Evolutionary conservation across 495 filamentous ascomycete species (phyloP), one percentile per base, ranked within the genome.

Genomic region (Podospora pseudocomata): DNA sequence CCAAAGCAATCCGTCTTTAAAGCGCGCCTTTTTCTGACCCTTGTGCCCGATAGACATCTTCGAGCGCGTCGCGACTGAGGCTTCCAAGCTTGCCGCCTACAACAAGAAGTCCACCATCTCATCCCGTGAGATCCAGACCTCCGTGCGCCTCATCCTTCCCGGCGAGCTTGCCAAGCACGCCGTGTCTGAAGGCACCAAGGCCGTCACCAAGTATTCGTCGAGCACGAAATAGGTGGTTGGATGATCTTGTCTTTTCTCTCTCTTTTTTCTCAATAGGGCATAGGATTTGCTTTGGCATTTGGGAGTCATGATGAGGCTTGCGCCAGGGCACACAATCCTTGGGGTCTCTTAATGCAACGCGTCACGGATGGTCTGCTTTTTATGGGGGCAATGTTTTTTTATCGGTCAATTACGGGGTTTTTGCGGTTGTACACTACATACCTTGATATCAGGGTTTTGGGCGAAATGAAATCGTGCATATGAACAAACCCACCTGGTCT

Each of bases 81-180:
- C 95, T 57, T 97, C 93, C 79, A 99, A 99, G 90, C 89, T 99
- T 60, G 95, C 95, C 73, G 96, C 95, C 65, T 99, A 99, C 87
- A 99, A 99, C 90, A 99, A 99, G 91, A 99, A 99, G 87, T 97
- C 94, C 59, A 99, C 95, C 82, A 99, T 99, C 85, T 98, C 95
- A 27, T 97, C 94, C 70, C 90, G 95, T 79, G 95, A 99, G 85
- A 99, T 99, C 79, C 95, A 99, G 88, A 99, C 95, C 73, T 99
- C 95, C 84, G 95, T 99, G 72, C 90, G 95, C 68, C 89, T 99
- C 57, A 99, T 99, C 81, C 92, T 99, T 20, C 95, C 95, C 55
- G 95, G 95, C 81, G 95, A 99, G 86, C 87, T 99, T 67, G 95
- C 95, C 79, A 99, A 99, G 90, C 95, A 99, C 83, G 95, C 95